A percentile compares a stretch with the other conserved stretches of the same genome.
Evolutionary conservation across 78 protist genomes (phyloP).

Genomic region (Planoprotostelium fungivorum): DNA sequence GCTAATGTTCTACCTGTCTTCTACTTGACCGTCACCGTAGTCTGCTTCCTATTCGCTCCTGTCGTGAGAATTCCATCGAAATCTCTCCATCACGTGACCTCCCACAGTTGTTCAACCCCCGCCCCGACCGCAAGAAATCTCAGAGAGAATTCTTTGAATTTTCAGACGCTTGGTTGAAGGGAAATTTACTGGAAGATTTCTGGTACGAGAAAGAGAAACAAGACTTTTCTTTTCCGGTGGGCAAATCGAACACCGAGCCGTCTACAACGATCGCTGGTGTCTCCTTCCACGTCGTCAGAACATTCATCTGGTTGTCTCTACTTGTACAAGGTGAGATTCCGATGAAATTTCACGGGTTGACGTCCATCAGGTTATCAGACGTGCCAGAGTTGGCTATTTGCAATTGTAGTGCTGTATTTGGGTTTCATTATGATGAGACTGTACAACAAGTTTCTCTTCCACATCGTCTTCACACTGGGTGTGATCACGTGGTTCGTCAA

Average conservation of each 20-base stretch:
- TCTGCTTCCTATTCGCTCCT: background rate
- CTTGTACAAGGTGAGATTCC: background rate
- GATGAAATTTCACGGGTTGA: too few relatives aligned
- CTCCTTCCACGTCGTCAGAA: background rate
- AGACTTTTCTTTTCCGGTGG: background rate
- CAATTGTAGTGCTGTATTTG: background rate
- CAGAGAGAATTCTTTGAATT: background rate
- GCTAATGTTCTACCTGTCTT: too few relatives aligned
- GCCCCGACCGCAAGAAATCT: background rate
- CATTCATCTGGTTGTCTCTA: background rate
- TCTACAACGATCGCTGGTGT: background rate
- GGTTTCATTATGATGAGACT: too few relatives aligned
- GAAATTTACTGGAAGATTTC: background rate
- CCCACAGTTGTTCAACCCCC: background rate
- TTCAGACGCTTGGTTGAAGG: background rate
- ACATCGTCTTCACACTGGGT: background rate
- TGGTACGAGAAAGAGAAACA: slow-evolving; percentile 1
- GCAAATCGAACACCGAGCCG: background rate
- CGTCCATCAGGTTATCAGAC: too few relatives aligned
- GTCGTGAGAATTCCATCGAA: background rate
- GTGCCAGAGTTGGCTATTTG: too few relatives aligned
- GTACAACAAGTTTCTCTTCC: background rate
- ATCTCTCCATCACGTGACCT: too few relatives aligned
- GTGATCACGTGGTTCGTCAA: background rate
- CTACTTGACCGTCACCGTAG: too few relatives aligned